These are phyloP conservation scores for Borealophlyctis nickersoniae DNA, from an alignment of 192 early-diverging fungal genomes.

Conservation along the genomic window DNA sequence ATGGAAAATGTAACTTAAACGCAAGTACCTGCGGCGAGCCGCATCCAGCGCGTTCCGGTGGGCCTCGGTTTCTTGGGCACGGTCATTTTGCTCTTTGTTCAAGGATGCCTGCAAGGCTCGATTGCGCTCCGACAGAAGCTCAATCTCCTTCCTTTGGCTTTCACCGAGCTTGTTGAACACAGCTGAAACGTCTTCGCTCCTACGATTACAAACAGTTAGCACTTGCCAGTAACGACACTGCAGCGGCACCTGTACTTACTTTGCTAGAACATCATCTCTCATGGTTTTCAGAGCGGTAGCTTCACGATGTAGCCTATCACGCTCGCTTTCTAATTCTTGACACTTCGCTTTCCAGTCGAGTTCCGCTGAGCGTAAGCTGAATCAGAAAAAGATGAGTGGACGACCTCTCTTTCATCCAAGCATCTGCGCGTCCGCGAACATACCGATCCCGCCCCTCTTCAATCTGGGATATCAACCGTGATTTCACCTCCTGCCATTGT, in stretches of 20 bases:
- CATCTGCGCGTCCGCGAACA: not conserved
- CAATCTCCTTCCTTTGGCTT: not conserved
- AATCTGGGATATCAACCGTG: not conserved
- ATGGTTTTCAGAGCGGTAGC: not conserved
- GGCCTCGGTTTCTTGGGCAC: not conserved
- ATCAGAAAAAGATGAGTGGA: not conserved
- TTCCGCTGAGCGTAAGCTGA: slow-evolving; percentile 8
- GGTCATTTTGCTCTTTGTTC: not conserved
- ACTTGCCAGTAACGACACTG: too few relatives aligned
- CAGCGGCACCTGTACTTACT: not conserved
- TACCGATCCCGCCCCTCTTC: slow-evolving; percentile 10
- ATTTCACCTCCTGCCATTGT: not conserved
- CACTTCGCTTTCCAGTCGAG: not conserved
- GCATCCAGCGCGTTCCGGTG: not conserved
- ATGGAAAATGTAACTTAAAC: too few relatives aligned
- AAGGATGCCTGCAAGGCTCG: not conserved
- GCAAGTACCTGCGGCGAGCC: not conserved
- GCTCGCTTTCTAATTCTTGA: not conserved
- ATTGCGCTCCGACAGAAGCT: not conserved
- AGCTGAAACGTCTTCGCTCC: not conserved
- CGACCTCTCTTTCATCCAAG: not conserved
- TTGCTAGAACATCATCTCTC: not conserved
- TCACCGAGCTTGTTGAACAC: not conserved
- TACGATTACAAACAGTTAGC: not conserved
- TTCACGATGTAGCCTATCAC: not conserved